Percentiles rank a stretch among this genome's conserved stretches.
Evolutionary conservation across 2,329 filamentous ascomycete genomes (phyloP).

Genomic region (Thelonectria rubi): DNA sequence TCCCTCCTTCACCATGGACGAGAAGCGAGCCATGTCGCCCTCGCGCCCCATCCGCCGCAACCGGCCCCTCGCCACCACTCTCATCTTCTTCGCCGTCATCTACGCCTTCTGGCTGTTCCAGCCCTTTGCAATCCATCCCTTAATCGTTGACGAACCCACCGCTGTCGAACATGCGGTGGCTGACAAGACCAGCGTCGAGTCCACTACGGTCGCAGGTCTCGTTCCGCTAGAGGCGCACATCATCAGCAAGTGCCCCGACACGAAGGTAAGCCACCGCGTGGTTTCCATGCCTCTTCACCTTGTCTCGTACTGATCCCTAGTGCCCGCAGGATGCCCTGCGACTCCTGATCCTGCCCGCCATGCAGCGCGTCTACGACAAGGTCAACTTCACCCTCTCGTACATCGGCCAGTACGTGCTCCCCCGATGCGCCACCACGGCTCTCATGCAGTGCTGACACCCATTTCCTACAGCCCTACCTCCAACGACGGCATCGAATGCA

Average conservation of each 20-base stretch:
- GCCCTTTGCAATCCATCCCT: constrained; percentile 30
- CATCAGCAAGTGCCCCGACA: constrained; percentile 97
- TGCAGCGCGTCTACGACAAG: constrained; percentile 83
- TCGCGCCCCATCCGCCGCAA: constrained; percentile 37
- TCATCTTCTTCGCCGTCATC: constrained; percentile 39
- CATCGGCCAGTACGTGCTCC: constrained; percentile 75
- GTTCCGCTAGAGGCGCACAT: constrained; percentile 93
- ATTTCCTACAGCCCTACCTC: constrained; percentile 64
- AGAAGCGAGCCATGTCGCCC: constrained; percentile 44
- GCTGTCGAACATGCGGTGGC: constrained; percentile 19
- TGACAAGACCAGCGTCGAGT: constrained; percentile 9
- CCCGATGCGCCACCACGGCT: not conserved
- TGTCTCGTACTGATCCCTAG: constrained; percentile 22
- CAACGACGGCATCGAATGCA: constrained; percentile 87
- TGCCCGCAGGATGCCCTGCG: constrained; percentile 75
- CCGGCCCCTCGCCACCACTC: constrained; percentile 34
- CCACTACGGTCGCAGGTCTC: constrained; percentile 39
- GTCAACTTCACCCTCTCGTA: constrained; percentile 92
- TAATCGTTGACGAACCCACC: constrained; percentile 4
- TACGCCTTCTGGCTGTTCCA: constrained; percentile 43
- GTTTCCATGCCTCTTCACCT: not conserved
- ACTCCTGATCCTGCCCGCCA: constrained; percentile 82
- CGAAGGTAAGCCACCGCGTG: constrained; percentile 59
- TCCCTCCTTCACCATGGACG: constrained; percentile 42
- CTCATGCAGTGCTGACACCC: not conserved